phyloP scores from a whole-genome alignment of 2,329 filamentous ascomycete genomes.

The Trichoderma atroviride region DNA sequence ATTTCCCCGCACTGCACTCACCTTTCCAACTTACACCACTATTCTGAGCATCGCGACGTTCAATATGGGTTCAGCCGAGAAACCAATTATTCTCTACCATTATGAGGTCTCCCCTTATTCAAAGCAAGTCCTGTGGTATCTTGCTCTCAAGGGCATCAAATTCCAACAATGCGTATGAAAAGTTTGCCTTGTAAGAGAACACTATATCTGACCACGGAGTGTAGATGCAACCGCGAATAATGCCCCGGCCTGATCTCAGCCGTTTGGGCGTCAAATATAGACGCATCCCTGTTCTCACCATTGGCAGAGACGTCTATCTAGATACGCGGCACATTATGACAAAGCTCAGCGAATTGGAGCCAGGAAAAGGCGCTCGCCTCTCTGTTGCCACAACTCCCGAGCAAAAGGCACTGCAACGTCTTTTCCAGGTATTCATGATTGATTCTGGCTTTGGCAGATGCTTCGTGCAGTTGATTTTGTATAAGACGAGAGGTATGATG shows the following conservation, averaged over 20 bases:
- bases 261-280: slow-evolving; percentile 65
- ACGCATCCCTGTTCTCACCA: slow-evolving; percentile 67
- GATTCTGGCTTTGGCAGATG: slow-evolving; percentile 59
- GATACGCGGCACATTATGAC: slow-evolving; percentile 69
- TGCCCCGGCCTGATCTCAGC: slow-evolving; percentile 66
- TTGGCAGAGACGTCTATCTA: slow-evolving; percentile 68
- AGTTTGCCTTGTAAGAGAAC: not conserved
- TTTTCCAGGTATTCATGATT: slow-evolving; percentile 58
- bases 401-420: slow-evolving; percentile 51
- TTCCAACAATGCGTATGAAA: slow-evolving; percentile 66
- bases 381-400: slow-evolving; percentile 41
- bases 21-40: not conserved
- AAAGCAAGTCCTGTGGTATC: slow-evolving; percentile 62
- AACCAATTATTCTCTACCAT: slow-evolving; percentile 17
- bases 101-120: slow-evolving; percentile 20
- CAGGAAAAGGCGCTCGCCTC: slow-evolving; percentile 41
- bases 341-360: slow-evolving; percentile 62
- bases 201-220: not conserved
- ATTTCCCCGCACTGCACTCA: not conserved
- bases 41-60: not conserved
- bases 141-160: slow-evolving; percentile 64
- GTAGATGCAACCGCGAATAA: slow-evolving; percentile 64
- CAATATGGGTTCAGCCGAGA: not conserved
- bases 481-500: slow-evolving; percentile 52
- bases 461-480: slow-evolving; percentile 57